Conservation (phyloP, 441 rosid genomes). For the Populus tomentosa region DNA sequence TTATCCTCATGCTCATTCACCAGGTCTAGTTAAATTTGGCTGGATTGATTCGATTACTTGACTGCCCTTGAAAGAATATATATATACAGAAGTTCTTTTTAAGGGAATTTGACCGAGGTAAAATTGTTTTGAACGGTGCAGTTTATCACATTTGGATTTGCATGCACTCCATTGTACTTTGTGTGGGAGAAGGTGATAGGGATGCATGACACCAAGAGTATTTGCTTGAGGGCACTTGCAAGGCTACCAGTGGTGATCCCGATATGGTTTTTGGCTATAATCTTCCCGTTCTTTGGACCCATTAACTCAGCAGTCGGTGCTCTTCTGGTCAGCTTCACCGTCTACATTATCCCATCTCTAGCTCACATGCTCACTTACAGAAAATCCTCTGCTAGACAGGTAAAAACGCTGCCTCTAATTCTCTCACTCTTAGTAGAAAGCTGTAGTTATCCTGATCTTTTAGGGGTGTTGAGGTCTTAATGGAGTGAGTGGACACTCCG, state of each 20-base stretch:
- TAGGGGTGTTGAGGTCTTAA: constrained; percentile 18
- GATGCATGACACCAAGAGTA: constrained; percentile 90
- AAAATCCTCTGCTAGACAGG: constrained; percentile 85
- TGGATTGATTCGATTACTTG: neutral
- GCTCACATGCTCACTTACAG: constrained; percentile 96
- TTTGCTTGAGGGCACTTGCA: constrained; percentile 82
- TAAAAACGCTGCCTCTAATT: constrained; percentile 10
- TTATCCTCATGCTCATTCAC: constrained; percentile 92
- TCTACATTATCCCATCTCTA: constrained; percentile 75
- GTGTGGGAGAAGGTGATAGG: constrained; percentile 75
- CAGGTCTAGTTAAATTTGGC: constrained; percentile 41
- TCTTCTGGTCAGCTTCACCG: constrained; percentile 92
- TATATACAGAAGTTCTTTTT: neutral
- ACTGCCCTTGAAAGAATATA: neutral
- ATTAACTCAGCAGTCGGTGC: constrained; percentile 94
- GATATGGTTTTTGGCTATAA: constrained; percentile 93
- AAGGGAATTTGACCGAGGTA: neutral
- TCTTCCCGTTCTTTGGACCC: constrained; percentile 95
- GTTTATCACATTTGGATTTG: constrained; percentile 98
- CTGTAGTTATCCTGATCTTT: constrained; percentile 8
- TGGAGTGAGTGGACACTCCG: constrained; percentile 14
- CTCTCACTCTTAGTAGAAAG: neutral
- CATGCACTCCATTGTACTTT: constrained; percentile 77
- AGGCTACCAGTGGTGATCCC: constrained; percentile 92
- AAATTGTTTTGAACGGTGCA: constrained; percentile 24